Evolutionary conservation across 208 protist species (phyloP), one percentile per base, ranked within the genome.

Genomic region (Acanthamoeba lenticulata): DNA sequence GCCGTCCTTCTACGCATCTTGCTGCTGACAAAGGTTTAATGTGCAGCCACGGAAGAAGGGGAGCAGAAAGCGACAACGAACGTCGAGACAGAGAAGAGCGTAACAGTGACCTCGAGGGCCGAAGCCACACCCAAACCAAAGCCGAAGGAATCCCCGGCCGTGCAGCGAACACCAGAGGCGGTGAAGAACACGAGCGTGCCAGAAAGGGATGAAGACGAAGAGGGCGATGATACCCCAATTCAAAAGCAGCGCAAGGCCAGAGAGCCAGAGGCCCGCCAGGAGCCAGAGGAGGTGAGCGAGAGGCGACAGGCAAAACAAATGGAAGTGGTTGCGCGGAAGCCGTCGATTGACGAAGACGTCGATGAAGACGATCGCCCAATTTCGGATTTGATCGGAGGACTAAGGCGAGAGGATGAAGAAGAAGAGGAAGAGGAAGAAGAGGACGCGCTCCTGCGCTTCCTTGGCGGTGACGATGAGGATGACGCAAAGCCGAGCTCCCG

Each of bases 371-470:
- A n/a, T 40, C 29, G 67, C 1, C 29, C 55, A 6, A 62, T 62
- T 24, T 17, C 4, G 24, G 55, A 62, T 13, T 27, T 34, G 19
- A 83, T 52, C 17, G 17, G 36, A 19, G 74, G 32, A 40, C 24
- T 17, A 13, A 24, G 24, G 36, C 74, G 40, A 7, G 74, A 83
- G 5, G 42, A 83, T 40, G 74, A n/a, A 11, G 32, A 42, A 3
- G 74, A 83, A 44, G 74, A 83, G 13, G 74, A 83, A 34, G 74
- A 83, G 40, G 62, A 72, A 15, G 62, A 72, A 27, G 74, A 83
- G 74, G 74, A 83, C 74, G 74, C 45, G 74, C 74, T 83, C 38
- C 36, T 83, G 15, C 27, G 32, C 27, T 83, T 83, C 42, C 74
- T 83, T 40, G 49, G 49, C 42, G 74, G 40, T 17, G 69, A 81